Conservation (phyloP, 108 stramenopile genomes). For the Nitzschia palea region DNA sequence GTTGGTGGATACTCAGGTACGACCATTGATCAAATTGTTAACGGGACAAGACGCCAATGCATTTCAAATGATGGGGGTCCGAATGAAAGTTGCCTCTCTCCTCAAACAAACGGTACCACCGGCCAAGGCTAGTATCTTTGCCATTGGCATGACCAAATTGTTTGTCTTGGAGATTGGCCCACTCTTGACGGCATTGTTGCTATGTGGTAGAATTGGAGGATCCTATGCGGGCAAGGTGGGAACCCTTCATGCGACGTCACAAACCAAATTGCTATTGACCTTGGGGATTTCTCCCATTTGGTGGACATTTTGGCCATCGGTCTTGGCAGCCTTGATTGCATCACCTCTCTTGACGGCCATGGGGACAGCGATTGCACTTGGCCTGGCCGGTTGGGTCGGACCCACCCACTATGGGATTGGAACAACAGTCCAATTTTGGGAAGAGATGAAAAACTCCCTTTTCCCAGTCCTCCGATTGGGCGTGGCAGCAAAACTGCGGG, state of each 20-base stretch:
- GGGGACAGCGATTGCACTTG: constrained; percentile 62
- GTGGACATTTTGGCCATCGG: constrained; percentile 69
- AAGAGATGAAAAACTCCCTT: constrained; percentile 44
- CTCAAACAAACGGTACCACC: constrained; percentile 65
- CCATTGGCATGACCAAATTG: constrained; percentile 77
- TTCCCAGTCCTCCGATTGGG: constrained; percentile 55
- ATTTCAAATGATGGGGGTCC: constrained; percentile 67
- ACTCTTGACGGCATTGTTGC: constrained; percentile 66
- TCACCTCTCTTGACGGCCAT: constrained; percentile 68
- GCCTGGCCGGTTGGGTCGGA: constrained; percentile 62
- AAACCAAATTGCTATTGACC: constrained; percentile 66
- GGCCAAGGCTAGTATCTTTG: constrained; percentile 75
- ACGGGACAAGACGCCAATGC: constrained; percentile 63
- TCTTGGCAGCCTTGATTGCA: constrained; percentile 69
- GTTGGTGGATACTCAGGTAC: constrained; percentile 64
- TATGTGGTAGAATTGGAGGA: constrained; percentile 82
- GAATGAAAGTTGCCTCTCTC: constrained; percentile 62
- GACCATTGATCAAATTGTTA: constrained; percentile 69
- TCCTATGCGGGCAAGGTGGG: constrained; percentile 80
- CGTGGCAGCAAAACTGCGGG: constrained; percentile 36
- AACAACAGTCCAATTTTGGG: constrained; percentile 33
- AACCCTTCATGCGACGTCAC: constrained; percentile 77
- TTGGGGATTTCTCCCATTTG: constrained; percentile 62
- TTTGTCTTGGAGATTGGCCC: constrained; percentile 85
- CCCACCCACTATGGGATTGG: constrained; percentile 68